phyloP scores from a whole-genome alignment of 1,284 basidiomycete species.

The Moesziomyces aphidis region DNA sequence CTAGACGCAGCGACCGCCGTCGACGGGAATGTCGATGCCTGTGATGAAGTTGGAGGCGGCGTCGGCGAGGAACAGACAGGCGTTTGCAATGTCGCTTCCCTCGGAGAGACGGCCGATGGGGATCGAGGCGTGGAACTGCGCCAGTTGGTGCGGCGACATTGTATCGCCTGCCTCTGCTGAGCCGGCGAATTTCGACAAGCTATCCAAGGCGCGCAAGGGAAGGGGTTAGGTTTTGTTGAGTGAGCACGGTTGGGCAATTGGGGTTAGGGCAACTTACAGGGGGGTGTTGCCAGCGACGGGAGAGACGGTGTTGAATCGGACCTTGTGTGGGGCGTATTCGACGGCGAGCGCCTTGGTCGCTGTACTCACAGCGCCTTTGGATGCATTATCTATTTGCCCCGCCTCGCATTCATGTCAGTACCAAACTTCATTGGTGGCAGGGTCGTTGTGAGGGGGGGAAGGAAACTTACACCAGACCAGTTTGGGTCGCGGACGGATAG shows the following conservation, averaged over 20 bases:
- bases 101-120: constrained; percentile 36
- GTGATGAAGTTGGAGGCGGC: constrained; percentile 25
- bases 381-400: constrained; percentile 44
- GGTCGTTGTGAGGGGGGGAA: too few relatives aligned
- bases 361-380: constrained; percentile 40
- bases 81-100: constrained; percentile 43
- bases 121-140: constrained; percentile 32
- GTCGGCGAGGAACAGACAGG: constrained; percentile 49
- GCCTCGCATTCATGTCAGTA: too few relatives aligned
- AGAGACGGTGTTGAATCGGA: constrained; percentile 43
- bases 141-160: constrained; percentile 9
- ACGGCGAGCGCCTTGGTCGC: constrained; percentile 47
- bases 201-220: too few relatives aligned
- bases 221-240: too few relatives aligned
- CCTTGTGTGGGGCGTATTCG: constrained; percentile 33
- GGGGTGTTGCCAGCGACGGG: constrained; percentile 53
- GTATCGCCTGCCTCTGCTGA: constrained; percentile 22
- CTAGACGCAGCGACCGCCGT: constrained; percentile 47
- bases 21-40: constrained; percentile 43
- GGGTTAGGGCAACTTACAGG: too few relatives aligned
- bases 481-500: constrained; percentile 34
- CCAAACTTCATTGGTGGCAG: too few relatives aligned
- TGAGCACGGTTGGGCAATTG: too few relatives aligned
- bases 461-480: constrained; percentile 53
- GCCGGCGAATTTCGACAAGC: constrained; percentile 40